A percentile compares a stretch with the other conserved stretches of the same genome.
phyloP scores from a whole-genome alignment of 768 basidiomycete species.

The Boletus rubroflammeus region DNA sequence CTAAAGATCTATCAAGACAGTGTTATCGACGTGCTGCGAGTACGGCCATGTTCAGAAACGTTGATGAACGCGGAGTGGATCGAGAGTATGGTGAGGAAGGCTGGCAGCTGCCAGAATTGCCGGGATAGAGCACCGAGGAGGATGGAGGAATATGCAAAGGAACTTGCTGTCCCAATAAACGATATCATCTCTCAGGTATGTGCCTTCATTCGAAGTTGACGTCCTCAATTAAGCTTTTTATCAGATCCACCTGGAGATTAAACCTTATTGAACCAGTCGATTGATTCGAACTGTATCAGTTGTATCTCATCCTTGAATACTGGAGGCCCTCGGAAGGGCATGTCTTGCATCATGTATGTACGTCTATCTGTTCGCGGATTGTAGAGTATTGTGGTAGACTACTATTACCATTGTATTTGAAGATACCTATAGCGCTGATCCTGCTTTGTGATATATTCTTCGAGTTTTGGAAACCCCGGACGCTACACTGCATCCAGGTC shows the following conservation, averaged over 20 bases:
- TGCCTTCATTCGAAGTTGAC: not conserved
- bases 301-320: not conserved
- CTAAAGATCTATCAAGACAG: conserved; percentile 33
- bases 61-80: conserved; percentile 31
- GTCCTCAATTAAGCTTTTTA: not conserved
- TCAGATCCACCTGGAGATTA: conserved; percentile 28
- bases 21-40: conserved; percentile 30
- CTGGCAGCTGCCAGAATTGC: conserved; percentile 30
- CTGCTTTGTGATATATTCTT: not conserved
- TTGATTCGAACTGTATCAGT: conserved; percentile 13
- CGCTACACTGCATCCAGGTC: not conserved
- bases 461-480: not conserved
- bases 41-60: conserved; percentile 32
- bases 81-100: conserved; percentile 27
- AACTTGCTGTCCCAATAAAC: conserved; percentile 26
- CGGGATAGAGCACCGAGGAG: conserved; percentile 30
- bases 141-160: conserved; percentile 29
- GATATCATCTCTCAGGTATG: conserved; percentile 30
- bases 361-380: not conserved
- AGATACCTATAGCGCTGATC: no score
- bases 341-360: conserved; percentile 6
- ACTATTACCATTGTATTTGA: not conserved
- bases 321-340: not conserved
- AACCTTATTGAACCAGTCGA: conserved; percentile 25
- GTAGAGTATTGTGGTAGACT: not conserved